phyloP scores from a whole-genome alignment of 192 early-diverging fungal genomes.

The Phlyctochytrium planicorne region DNA sequence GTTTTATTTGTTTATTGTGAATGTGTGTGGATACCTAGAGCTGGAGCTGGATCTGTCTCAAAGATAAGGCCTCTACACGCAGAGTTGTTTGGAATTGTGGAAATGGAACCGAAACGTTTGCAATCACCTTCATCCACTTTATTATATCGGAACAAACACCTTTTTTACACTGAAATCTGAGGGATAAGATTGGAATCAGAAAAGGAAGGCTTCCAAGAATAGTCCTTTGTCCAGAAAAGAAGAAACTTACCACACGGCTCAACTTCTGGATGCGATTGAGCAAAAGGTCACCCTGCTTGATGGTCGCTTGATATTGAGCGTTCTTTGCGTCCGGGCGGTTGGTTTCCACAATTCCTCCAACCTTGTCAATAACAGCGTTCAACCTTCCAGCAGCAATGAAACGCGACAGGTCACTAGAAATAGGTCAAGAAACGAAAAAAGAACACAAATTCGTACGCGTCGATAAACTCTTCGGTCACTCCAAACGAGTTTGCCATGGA shows the following conservation, averaged over 20 bases:
- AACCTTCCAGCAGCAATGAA: slow-evolving; percentile 95
- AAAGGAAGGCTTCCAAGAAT: too few relatives aligned
- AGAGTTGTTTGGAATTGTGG: too few relatives aligned
- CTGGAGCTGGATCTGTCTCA: too few relatives aligned
- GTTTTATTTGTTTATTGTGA: too few relatives aligned
- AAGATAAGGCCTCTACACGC: too few relatives aligned
- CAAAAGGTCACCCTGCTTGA: slow-evolving; percentile 95
- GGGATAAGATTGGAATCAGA: too few relatives aligned
- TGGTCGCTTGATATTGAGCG: slow-evolving; percentile 92
- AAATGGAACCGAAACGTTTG: too few relatives aligned
- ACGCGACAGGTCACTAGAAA: slow-evolving; percentile 78
- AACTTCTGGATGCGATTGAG: slow-evolving; percentile 96
- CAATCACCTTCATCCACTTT: too few relatives aligned
- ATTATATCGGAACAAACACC: too few relatives aligned
- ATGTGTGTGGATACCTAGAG: too few relatives aligned
- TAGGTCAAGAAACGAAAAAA: background rate
- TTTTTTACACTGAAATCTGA: too few relatives aligned
- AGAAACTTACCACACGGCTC: slow-evolving; percentile 74
- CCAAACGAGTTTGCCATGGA: slow-evolving; percentile 97
- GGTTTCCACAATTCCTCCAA: slow-evolving; percentile 94
- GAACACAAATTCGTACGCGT: slow-evolving; percentile 57
- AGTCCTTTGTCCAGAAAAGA: background rate
- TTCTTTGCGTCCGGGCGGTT: slow-evolving; percentile 99
- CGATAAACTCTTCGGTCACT: slow-evolving; percentile 92
- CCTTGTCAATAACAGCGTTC: slow-evolving; percentile 99